phyloP scores from a whole-genome alignment of 129 eudicot genomes.

The Smallanthus sonchifolius region DNA sequence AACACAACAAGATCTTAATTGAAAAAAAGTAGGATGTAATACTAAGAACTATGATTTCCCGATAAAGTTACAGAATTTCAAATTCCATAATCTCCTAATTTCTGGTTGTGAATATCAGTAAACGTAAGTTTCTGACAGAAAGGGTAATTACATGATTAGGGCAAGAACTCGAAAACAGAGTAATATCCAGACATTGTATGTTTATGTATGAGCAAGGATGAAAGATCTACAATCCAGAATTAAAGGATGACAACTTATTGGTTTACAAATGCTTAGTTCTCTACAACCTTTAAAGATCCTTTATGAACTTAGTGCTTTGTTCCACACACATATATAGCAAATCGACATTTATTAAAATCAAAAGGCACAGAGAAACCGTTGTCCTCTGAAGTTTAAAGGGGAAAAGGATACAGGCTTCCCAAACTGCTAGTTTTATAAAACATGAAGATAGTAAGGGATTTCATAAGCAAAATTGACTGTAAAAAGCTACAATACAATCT shows the following conservation, averaged over 20 bases:
- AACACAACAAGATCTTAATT: background rate
- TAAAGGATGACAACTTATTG: background rate
- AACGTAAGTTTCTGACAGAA: background rate
- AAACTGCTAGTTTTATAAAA: too few relatives aligned
- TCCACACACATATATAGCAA: background rate
- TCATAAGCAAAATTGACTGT: too few relatives aligned
- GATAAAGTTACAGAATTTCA: background rate
- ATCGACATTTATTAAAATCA: background rate
- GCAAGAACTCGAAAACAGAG: background rate
- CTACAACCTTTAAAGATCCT: background rate
- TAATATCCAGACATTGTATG: background rate
- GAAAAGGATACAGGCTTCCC: background rate
- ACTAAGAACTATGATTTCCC: background rate
- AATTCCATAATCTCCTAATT: background rate
- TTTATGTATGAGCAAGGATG: background rate
- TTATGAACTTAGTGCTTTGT: conserved; percentile 8
- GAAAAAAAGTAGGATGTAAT: background rate
- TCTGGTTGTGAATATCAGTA: background rate
- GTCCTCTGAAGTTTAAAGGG: background rate
- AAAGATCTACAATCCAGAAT: background rate
- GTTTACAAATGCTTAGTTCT: background rate
- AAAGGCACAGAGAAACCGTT: background rate
- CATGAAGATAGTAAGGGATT: too few relatives aligned
- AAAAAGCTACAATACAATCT: too few relatives aligned
- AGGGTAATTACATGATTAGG: background rate